Evolutionary conservation across 495 filamentous ascomycete genomes (phyloP), one percentile per base, ranked within the genome.

Genomic region (Sordaria brevicollis): DNA sequence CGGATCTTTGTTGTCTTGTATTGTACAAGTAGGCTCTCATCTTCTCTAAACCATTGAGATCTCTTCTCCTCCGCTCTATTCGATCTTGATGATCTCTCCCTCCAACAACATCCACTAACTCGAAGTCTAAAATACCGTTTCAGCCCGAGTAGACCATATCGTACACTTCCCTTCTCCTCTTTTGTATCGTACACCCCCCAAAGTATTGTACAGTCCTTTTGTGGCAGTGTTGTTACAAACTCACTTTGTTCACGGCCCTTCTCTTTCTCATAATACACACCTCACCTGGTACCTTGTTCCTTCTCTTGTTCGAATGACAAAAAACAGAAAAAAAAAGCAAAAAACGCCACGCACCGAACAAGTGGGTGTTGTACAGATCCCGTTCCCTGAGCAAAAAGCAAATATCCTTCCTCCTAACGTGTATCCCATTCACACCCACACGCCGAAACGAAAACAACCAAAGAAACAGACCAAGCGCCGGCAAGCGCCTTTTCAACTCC

Each of bases 1-100:
- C 2, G 0, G 11, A 5, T 29, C 0, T 15, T 15, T n/a, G n/a
- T 3, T 5, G 3, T 10, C 3, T 0, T 49, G 0, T 21, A 2
- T 5, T 6, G 1, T 15, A n/a, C 49, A 29, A n/a, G n/a, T n/a
- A n/a, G n/a, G 49, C 15, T 57, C 21, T 57, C 49, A 13, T 31
- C 25, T 9, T 15, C n/a, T 57, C 25, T 31, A 31, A n/a, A n/a
- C n/a, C n/a, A n/a, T n/a, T 15, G 21, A 7, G 11, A 3, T 57
- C n/a, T n/a, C n/a, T 7, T 8, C 5, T 57, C 11, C 11, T 29
- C 13, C 25, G 2, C 49, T 57, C 49, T 57, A 31, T 57, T 13
- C 5, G 5, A 2, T 31, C 1, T 57, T 17, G 15, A 19, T 13
- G 2, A 7, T 57, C 21, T 5, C 49, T 15, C 49, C 31, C 25